A percentile compares a stretch with the other conserved stretches of the same genome.
These are phyloP conservation scores for Cyberlindnera lachancei DNA, from an alignment of 805 yeast species.

Conservation along the genomic window DNA sequence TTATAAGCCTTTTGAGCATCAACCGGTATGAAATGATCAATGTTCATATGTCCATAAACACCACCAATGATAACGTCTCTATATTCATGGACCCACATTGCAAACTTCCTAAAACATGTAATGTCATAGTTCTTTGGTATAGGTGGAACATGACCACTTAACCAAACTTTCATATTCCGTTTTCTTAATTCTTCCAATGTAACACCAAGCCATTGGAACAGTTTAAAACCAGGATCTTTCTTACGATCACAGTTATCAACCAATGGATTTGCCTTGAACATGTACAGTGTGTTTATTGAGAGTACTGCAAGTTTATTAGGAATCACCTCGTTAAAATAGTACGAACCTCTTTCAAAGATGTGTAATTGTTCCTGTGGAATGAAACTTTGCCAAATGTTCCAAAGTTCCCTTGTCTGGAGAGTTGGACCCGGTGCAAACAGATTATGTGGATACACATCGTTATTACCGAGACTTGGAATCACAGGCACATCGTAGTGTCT, in stretches of 20 bases:
- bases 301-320: conserved; percentile 73
- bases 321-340: conserved; percentile 68
- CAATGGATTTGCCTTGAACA: conserved; percentile 70
- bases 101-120: conserved; percentile 65
- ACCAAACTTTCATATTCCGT: conserved; percentile 78
- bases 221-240: conserved; percentile 74
- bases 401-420: conserved; percentile 74
- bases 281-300: conserved; percentile 70
- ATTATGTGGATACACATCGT: conserved; percentile 87
- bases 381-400: conserved; percentile 63
- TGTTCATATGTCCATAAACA: conserved; percentile 82
- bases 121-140: conserved; percentile 68
- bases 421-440: conserved; percentile 83
- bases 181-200: conserved; percentile 65
- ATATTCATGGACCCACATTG: conserved; percentile 78
- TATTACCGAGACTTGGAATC: conserved; percentile 75
- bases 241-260: conserved; percentile 70
- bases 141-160: conserved; percentile 87
- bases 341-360: conserved; percentile 66
- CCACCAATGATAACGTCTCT: conserved; percentile 81
- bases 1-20: conserved; percentile 65
- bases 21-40: conserved; percentile 76
- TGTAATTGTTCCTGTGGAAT: conserved; percentile 75
- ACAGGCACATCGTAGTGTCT: conserved; percentile 39
- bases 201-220: conserved; percentile 71